Evolutionary conservation across 2,329 filamentous ascomycete species (phyloP).

Genomic region (Ilyonectria destructans): DNA sequence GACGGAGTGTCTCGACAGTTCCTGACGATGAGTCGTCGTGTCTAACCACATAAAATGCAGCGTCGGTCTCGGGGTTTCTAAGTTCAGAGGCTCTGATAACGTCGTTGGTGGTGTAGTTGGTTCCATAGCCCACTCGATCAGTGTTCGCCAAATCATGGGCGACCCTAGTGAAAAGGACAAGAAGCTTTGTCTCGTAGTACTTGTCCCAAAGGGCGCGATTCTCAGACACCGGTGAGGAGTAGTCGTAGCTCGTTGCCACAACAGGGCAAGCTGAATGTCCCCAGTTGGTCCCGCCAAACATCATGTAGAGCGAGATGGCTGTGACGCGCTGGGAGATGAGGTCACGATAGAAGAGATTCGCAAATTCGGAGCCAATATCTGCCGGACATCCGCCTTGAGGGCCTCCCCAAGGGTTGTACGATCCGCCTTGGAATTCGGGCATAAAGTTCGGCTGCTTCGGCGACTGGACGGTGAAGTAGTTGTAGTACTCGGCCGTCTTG

Average conservation of each 20-base stretch:
- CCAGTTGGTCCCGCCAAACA: slow-evolving; percentile 78
- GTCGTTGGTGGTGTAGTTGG: slow-evolving; percentile 59
- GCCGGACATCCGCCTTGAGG: slow-evolving; percentile 69
- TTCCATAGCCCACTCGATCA: slow-evolving; percentile 60
- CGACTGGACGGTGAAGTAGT: slow-evolving; percentile 49
- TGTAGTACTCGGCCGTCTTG: slow-evolving; percentile 55
- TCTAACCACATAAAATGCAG: slow-evolving; percentile 72
- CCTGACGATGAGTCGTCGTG: slow-evolving; percentile 69
- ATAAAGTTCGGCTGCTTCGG: slow-evolving; percentile 47
- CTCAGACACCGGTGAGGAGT: slow-evolving; percentile 74
- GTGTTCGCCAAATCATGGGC: slow-evolving; percentile 72
- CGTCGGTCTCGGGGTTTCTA: slow-evolving; percentile 71
- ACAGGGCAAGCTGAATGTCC: slow-evolving; percentile 72
- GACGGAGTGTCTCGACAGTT: slow-evolving; percentile 67
- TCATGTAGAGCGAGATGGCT: slow-evolving; percentile 75
- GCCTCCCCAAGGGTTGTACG: slow-evolving; percentile 75
- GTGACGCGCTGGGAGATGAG: slow-evolving; percentile 74
- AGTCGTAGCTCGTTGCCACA: slow-evolving; percentile 75
- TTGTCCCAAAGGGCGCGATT: slow-evolving; percentile 72
- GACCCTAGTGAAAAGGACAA: slow-evolving; percentile 72
- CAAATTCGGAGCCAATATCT: slow-evolving; percentile 72
- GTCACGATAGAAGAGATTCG: slow-evolving; percentile 76
- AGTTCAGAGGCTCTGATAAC: slow-evolving; percentile 70
- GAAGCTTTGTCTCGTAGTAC: slow-evolving; percentile 75
- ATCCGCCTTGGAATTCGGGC: slow-evolving; percentile 50